Evolutionary conservation across 2,329 filamentous ascomycete species (phyloP).

Genomic region (Ampelomyces quisqualis): DNA sequence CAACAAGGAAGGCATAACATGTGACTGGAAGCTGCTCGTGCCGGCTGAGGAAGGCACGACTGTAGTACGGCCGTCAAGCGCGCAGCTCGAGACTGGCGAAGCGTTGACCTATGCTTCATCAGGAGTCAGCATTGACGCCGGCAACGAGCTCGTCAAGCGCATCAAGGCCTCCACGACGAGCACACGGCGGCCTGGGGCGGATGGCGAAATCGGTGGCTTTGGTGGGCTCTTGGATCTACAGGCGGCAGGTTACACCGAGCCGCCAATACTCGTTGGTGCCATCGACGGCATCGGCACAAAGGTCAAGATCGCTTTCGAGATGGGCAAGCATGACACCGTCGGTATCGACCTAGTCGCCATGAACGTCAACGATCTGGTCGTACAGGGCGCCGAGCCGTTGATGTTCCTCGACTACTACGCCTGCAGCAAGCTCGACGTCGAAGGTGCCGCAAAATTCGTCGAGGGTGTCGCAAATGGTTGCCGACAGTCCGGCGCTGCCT

Average conservation of each 20-base stretch:
- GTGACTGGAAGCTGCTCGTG: slow-evolving; percentile 83
- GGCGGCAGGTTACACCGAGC: slow-evolving; percentile 69
- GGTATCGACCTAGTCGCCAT: slow-evolving; percentile 97
- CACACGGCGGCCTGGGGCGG: slow-evolving; percentile 81
- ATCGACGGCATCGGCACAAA: slow-evolving; percentile 98
- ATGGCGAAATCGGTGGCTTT: slow-evolving; percentile 93
- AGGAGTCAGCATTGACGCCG: slow-evolving; percentile 91
- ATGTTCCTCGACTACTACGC: slow-evolving; percentile 99
- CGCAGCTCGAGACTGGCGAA: slow-evolving; percentile 25
- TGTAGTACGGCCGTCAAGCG: slow-evolving; percentile 30
- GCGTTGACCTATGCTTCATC: slow-evolving; percentile 84
- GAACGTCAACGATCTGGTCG: slow-evolving; percentile 98
- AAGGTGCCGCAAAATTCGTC: slow-evolving; percentile 80
- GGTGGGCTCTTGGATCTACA: slow-evolving; percentile 82
- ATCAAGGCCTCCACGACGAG: slow-evolving; percentile 90
- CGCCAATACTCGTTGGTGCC: slow-evolving; percentile 84
- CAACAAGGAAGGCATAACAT: slow-evolving; percentile 69
- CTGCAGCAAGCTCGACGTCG: slow-evolving; percentile 80
- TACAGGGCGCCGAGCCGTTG: slow-evolving; percentile 90
- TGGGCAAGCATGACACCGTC: slow-evolving; percentile 89
- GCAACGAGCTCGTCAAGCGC: slow-evolving; percentile 85
- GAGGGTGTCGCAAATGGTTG: slow-evolving; percentile 88
- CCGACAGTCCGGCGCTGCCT: slow-evolving; percentile 77
- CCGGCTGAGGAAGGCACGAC: slow-evolving; percentile 71
- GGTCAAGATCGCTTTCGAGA: slow-evolving; percentile 89